Base-by-base conservation (phyloP, 2,329 filamentous ascomycete species). In the Aspergillus sp. region DNA sequence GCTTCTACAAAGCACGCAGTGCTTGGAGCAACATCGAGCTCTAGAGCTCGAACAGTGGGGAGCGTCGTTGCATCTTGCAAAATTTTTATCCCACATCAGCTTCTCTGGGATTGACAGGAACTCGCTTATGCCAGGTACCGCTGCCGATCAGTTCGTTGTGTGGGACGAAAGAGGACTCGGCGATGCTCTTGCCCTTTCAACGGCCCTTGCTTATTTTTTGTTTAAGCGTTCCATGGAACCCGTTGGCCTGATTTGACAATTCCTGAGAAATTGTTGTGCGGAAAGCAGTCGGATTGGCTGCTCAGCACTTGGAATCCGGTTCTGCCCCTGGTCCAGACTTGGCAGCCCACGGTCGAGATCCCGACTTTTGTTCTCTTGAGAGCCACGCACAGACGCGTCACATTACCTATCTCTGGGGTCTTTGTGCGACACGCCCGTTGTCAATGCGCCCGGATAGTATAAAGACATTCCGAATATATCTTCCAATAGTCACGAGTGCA, bases 241-340 rank as follows among this genome's bases (percentile, higher is more conserved):
- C 8, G 11, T 6, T 9, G 23, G 21, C 9, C n/a, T 19, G 23
- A 35, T 33, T 37, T 43, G 45, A 41, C 33, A 44, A 49, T 23
- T 49, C 2, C 19, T 50, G 39, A 37, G 9, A 44, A 35, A 33
- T 50, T 8, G n/a, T 43, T 7, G 7, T 33, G 37, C 41, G 53
- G 53, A 55, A 55, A 49, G 53, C 37, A 55, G 27, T 37, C 4
- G 19, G 17, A 55, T 55, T 55, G 53, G 53, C 44, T 48, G 39
- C 27, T 17, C 2, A 23, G n/a, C 11, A 6, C 14, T 51, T 5
- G 4, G 19, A 17, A 21, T n/a, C 47, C 43, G 27, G 14, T n/a
- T 47, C 51, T 27, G 23, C n/a, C 43, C 43, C 48, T 56, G 57
- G 35, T 23, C 48, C 43, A 45, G 35, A 52, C 57, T 44, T 44